Conservation (phyloP, 2,329 filamentous ascomycete genomes). For the Bipolaris oryzae region DNA sequence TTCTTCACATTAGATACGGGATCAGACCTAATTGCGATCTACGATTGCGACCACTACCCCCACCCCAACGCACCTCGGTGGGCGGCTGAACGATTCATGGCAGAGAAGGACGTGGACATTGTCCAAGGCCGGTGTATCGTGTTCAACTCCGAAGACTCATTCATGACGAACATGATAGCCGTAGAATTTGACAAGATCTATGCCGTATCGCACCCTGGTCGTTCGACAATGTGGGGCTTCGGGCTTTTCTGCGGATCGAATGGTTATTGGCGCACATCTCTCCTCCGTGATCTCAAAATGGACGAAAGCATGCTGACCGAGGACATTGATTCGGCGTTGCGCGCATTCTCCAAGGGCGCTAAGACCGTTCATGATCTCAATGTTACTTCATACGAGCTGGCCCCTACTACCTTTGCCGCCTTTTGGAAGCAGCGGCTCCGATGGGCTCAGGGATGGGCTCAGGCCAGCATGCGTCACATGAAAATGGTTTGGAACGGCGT, state of each 20-base stretch:
- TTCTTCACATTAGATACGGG: conserved; percentile 54
- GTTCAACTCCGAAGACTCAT: conserved; percentile 54
- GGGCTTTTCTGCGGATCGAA: conserved; percentile 59
- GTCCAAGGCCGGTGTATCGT: conserved; percentile 58
- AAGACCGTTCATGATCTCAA: conserved; percentile 57
- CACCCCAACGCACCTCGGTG: conserved; percentile 57
- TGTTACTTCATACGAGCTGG: conserved; percentile 57
- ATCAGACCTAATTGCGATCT: conserved; percentile 56
- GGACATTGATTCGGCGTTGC: conserved; percentile 57
- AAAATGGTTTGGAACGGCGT: conserved; percentile 53
- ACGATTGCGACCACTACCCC: conserved; percentile 59
- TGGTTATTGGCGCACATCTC: conserved; percentile 55
- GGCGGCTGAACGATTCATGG: conserved; percentile 56
- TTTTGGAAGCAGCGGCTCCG: conserved; percentile 60
- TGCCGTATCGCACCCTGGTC: conserved; percentile 57
- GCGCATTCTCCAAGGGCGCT: conserved; percentile 53
- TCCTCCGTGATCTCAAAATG: conserved; percentile 57
- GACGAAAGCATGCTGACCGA: conserved; percentile 58
- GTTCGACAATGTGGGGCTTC: conserved; percentile 55
- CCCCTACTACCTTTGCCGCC: conserved; percentile 52
- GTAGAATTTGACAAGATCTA: conserved; percentile 61
- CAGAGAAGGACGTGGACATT: conserved; percentile 53
- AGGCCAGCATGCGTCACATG: conserved; percentile 54
- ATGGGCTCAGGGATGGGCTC: conserved; percentile 59
- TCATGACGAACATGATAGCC: conserved; percentile 56